Percentiles rank a stretch among this genome's conserved stretches.
Evolutionary conservation across 805 yeast species (phyloP).

Genomic region (Zygosaccharomyces gambellarensis): DNA sequence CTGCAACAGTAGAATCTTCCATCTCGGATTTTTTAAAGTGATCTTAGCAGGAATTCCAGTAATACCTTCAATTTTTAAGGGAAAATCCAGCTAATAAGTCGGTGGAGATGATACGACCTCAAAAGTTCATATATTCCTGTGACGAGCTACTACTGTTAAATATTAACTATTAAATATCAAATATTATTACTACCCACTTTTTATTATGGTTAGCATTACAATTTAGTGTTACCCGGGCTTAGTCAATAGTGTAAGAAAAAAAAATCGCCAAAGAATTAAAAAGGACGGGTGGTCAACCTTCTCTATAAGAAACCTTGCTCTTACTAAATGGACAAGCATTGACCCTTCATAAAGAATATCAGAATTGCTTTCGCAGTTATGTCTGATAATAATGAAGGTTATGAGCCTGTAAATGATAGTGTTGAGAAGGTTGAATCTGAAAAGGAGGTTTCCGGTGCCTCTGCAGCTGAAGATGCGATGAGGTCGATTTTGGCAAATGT

Average conservation of each 20-base stretch:
- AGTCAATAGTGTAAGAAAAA: neutral
- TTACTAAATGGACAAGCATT: neutral
- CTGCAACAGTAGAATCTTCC: no score
- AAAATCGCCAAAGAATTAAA: neutral
- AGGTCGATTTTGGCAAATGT: neutral
- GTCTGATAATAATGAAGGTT: slow-evolving; percentile 2
- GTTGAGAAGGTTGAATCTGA: slow-evolving; percentile 1
- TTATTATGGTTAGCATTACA: no score
- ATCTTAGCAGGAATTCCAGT: no score
- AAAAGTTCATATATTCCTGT: no score
- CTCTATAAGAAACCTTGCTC: neutral
- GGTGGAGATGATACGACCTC: no score
- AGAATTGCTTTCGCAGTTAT: neutral
- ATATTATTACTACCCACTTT: no score
- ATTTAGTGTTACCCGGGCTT: neutral
- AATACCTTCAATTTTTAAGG: no score
- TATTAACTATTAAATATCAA: no score
- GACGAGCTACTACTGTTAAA: no score
- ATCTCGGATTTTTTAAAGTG: no score
- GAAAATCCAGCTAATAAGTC: no score
- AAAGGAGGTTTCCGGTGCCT: slow-evolving; percentile 1
- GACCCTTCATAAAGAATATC: neutral
- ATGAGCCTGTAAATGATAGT: slow-evolving; percentile 6
- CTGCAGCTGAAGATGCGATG: slow-evolving; percentile 5
- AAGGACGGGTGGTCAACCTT: neutral